Conservation (phyloP, 192 early-diverging fungal genomes). For the Umbelopsis isabellina region DNA sequence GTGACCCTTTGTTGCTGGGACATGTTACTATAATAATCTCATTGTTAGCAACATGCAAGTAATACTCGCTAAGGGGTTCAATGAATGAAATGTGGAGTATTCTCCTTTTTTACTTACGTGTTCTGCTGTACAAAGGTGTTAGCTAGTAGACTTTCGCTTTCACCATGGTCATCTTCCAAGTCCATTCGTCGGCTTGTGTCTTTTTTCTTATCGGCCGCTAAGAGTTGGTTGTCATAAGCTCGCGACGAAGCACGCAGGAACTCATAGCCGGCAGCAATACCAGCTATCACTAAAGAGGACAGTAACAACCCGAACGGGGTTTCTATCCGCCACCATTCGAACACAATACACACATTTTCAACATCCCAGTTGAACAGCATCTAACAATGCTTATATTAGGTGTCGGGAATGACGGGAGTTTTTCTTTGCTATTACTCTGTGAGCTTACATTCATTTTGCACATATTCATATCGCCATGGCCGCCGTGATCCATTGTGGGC, state of each 20-base stretch:
- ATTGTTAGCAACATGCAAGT: conserved; percentile 16
- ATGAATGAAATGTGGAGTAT: not conserved
- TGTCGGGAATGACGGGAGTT: not conserved
- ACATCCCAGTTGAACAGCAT: conserved; percentile 82
- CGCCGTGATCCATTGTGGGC: not conserved
- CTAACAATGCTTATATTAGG: conserved; percentile 29
- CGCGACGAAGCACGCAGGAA: conserved; percentile 38
- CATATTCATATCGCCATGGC: conserved; percentile 41
- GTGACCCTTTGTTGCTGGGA: conserved; percentile 53
- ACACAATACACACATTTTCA: conserved; percentile 76
- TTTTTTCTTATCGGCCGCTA: conserved; percentile 30
- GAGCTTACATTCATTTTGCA: conserved; percentile 55
- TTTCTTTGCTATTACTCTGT: not conserved
- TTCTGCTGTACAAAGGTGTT: conserved; percentile 24
- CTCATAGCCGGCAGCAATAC: conserved; percentile 56
- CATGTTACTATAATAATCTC: conserved; percentile 26
- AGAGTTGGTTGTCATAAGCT: conserved; percentile 40
- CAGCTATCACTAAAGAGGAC: conserved; percentile 59
- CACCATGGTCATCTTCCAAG: conserved; percentile 41
- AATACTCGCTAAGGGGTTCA: conserved; percentile 12
- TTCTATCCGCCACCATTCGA: conserved; percentile 75
- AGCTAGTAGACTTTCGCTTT: conserved; percentile 21
- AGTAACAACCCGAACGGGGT: conserved; percentile 55
- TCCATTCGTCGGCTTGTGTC: conserved; percentile 31
- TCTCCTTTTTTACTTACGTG: conserved; percentile 5